Evolutionary conservation across 2,329 filamentous ascomycete species (phyloP), one percentile per base, ranked within the genome.

Genomic region (Pyrenochaeta sp.): DNA sequence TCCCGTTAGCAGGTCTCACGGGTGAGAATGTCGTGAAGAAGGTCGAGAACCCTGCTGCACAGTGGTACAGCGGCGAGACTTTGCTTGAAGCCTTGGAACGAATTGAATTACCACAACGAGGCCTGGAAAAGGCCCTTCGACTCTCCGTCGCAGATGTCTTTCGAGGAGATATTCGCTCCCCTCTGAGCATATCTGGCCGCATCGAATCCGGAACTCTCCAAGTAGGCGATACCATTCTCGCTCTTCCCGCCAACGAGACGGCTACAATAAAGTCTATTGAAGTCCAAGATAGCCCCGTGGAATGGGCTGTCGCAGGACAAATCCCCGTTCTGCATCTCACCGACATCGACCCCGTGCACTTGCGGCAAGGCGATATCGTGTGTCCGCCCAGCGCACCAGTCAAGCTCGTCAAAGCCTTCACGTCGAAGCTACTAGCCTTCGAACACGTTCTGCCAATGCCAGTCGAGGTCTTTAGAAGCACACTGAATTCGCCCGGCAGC

Each of bases 251-350:
- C 40, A 86, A 85, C 17, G 88, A 96, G 66, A 86, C 82, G 24
- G 92, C 90, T 1, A 85, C 84, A 36, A 81, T 97, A 69, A 96
- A 93, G 67, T 87, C 84, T 3, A 78, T 99, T 34, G 86, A 94
- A 67, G 81, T 91, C 7, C 87, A 93, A 65, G 81, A 84, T 15
- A 82, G 88, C 36, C 74, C 82, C 1, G 82, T 81, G 9, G 91
- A 96, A 47, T 99, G 91, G 90, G 90, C 89, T 0, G 91, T 96
- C 10, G 92, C 93, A 1, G 93, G 93, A 1, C 90, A 97, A 64
- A 96, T 94, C 47, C 84, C 89, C 11, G 87, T 86, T 0, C 75
- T 99, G n/a, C 88, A 95, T 55, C 79, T 99, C 35, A 80, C 84
- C 7, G 88, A 93, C 55, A 90, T 96, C 63, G 93, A 97, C 59